Evolutionary conservation across 2,329 filamentous ascomycete species (phyloP).

Genomic region (Penicillium sp.): DNA sequence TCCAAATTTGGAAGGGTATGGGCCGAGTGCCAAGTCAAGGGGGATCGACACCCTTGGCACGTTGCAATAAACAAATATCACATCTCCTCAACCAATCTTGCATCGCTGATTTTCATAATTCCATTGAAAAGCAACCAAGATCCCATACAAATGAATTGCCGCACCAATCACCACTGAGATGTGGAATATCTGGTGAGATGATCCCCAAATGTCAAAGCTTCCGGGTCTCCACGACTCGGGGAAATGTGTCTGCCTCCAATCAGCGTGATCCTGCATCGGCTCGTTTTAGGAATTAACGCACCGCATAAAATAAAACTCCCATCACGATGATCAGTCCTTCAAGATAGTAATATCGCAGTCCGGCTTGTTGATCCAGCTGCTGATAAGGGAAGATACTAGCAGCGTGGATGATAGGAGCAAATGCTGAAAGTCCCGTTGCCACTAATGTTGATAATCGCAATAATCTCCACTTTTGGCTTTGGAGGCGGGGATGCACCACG

Average conservation of each 20-base stretch:
- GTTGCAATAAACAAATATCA: neutral
- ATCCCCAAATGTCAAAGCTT: slow-evolving; percentile 33
- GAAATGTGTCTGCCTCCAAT: slow-evolving; percentile 10
- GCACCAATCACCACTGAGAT: slow-evolving; percentile 26
- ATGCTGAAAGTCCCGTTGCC: slow-evolving; percentile 30
- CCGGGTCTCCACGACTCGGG: slow-evolving; percentile 29
- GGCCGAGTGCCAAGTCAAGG: neutral
- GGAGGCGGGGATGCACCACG: slow-evolving; percentile 35
- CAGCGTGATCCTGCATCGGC: neutral
- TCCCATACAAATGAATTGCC: neutral
- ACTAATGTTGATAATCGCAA: slow-evolving; percentile 29
- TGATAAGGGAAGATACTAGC: slow-evolving; percentile 17
- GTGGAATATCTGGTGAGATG: slow-evolving; percentile 35
- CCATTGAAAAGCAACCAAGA: neutral
- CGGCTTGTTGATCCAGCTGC: slow-evolving; percentile 21
- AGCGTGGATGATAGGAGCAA: slow-evolving; percentile 33
- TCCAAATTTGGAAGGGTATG: neutral
- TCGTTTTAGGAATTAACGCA: slow-evolving; percentile 24
- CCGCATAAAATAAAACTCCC: slow-evolving; percentile 25
- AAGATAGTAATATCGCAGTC: slow-evolving; percentile 31
- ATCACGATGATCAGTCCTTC: slow-evolving; percentile 19
- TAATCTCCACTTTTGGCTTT: slow-evolving; percentile 25
- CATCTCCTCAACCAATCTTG: neutral
- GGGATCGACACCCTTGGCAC: neutral
- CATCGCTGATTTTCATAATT: neutral